These are phyloP conservation scores for Trichoderma arundinaceum DNA, from an alignment of 2,329 filamentous ascomycete species.

Conservation along the genomic window DNA sequence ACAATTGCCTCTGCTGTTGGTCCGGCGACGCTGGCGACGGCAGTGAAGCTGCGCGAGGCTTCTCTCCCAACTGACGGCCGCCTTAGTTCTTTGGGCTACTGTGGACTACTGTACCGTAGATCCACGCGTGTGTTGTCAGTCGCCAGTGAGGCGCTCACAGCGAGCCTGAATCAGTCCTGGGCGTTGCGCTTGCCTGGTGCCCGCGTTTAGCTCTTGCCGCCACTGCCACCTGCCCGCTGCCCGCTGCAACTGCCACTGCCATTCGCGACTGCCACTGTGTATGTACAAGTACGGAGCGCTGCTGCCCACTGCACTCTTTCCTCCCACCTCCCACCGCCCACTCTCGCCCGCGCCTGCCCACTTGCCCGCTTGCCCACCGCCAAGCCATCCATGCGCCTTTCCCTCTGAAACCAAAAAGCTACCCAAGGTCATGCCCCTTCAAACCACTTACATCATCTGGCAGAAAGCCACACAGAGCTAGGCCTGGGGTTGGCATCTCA, in stretches of 20 bases:
- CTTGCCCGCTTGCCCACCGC: conserved; percentile 16
- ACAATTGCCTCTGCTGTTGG: no score
- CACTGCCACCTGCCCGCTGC: conserved; percentile 3
- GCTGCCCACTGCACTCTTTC: background rate
- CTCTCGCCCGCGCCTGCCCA: conserved; percentile 13
- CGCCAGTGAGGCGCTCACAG: background rate
- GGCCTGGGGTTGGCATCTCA: background rate
- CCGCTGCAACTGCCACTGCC: background rate
- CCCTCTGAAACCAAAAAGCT: conserved; percentile 12
- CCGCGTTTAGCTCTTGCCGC: conserved; percentile 26
- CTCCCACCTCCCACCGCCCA: no score
- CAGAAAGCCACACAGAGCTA: conserved; percentile 5
- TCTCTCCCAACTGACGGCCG: background rate
- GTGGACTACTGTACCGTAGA: conserved; percentile 14
- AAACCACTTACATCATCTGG: conserved; percentile 19
- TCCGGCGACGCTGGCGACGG: background rate
- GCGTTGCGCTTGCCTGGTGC: conserved; percentile 23
- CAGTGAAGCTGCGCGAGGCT: conserved; percentile 3
- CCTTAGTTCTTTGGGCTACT: background rate
- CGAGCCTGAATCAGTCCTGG: background rate
- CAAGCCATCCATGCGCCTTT: conserved; percentile 27
- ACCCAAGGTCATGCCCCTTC: conserved; percentile 20
- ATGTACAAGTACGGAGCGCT: background rate
- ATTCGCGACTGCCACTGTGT: background rate
- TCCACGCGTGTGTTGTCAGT: conserved; percentile 6